Base-by-base conservation (phyloP, 345 rosid genomes). In the Citrus maxima region DNA sequence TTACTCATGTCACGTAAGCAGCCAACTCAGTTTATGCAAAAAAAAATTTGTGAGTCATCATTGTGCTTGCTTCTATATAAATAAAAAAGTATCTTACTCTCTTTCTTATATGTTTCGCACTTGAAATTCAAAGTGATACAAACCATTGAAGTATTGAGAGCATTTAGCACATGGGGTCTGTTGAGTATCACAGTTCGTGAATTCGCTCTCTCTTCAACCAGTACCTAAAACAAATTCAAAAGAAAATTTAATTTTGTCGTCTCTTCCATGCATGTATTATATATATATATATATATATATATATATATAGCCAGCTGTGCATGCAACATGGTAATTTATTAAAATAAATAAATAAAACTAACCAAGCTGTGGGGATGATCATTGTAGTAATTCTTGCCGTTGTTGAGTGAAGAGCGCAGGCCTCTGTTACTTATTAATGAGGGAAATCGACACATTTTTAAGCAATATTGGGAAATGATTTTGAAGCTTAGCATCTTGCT, bases 161-260 rank as follows among this genome's bases (percentile, higher is more conserved):
- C 80, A 66, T 81, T 81, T 4, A 81, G 77, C 34, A 46, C 77
- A 64, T 24, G 56, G 54, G 80, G 80, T 67, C 78, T 81, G 58
- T 81, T 77, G 30, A 81, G 84, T 13, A 46, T 72, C 21, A 67
- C 78, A 30, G 70, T 77, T 77, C 84, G n/a, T 66, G 84, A 81
- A 35, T 72, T 34, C 6, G 28, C 72, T 40, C 42, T 24, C 46
- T 46, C 74, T 30, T 81, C 74, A 58, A 81, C 78, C 19, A 70
- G 59, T n/a, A 76, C 68, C 83, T 80, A 55, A 62, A 58, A 4
- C 22, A 7, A 16, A 4, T 46, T 2, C 51, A 46, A 46, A 46
- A 46, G 16, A 13, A 46, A 12, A 4, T 12, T 46, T 46, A 46
- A 46, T 46, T 59, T 10, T 12, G 32, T 25, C 16, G 28, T 32